Evolutionary conservation across 169 alveolate genomes (phyloP), one percentile per base, ranked within the genome.

Genomic region (Plasmodium gaboni): DNA sequence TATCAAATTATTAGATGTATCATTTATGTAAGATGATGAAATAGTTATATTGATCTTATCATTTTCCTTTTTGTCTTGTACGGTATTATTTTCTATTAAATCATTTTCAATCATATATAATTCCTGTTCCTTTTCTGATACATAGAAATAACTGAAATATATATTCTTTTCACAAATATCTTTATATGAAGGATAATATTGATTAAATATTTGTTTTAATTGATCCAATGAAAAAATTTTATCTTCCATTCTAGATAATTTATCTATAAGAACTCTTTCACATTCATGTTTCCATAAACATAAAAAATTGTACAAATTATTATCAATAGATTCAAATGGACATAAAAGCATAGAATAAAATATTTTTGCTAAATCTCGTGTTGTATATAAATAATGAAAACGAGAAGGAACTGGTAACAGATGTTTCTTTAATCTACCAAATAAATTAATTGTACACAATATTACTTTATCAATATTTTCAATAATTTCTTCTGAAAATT

Each of bases 201-300:
- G 57, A 10, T 71, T 63, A 71, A 86, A 86, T 17, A 86, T 64
- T 59, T 70, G 86, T 57, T 86, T 71, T 46, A 86, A 7, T 48
- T 86, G 92, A 70, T 61, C 87, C 44, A 71, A 57, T 9, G 87
- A 95, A 72, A 92, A 74, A 61, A 89, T 93, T 93, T 98, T 98
- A 92, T 98, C 99, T 28, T 92, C 95, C 55, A 94, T 76, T 73
- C 97, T 93, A 74, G 98, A 94, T 86, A 98, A 96, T 91, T 98
- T 97, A 95, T 98, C 99, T 50, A 97, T 98, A 72, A 98, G 96
- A 46, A 98, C 99, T 69, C 99, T 93, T 87, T 96, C 96, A 89
- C 98, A 96, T 93, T 98, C 99, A 91, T 98, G 99, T 93, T 97
- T 97, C 99, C 99, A 98, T 15, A 98, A 94, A 28, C 97, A 96